Evolutionary conservation across 257 asterid genomes (phyloP), one percentile per base, ranked within the genome.

Genomic region (Nicotiana undulata): DNA sequence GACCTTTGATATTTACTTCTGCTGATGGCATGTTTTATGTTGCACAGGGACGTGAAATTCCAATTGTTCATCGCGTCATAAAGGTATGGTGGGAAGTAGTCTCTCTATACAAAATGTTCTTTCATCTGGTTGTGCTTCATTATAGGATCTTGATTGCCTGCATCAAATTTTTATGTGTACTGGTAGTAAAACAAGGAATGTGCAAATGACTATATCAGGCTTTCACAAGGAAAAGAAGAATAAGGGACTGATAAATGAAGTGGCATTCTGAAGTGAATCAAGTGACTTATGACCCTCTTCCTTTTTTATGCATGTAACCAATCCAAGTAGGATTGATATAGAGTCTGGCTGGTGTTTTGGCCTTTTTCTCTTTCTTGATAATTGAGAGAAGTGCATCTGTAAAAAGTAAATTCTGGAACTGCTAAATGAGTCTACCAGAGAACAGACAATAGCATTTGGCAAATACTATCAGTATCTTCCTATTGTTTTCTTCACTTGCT

Each of bases 41-140:
- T 82, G 84, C 40, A 75, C 90, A 96, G 99, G 98, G 98, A 16
- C 98, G 99, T 58, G 98, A 96, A 89, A 96, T 96, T 92, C 99
- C 99, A 55, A 96, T 96, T 29, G 99, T 96, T 76, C 99, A 96
- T 85, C 90, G 99, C 86, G 99, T 94, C 72, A 96, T 96, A 85
- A 96, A 94, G 98, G 99, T 91, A 84, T 75, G 81, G 18, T 63
- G 63, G 24, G 78, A 63, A 60, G 46, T 64, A 15, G 26, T 11
- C 75, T 46, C 64, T 49, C 61, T 44, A 7, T 49, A 46, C 76
- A 31, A 49, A 32, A 63, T 44, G 5, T 79, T 29, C 65, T 79
- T 28, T 37, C 60, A 52, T 51, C 20, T 55, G 51, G 52, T 17
- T 63, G 18, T 55, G 26, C 76, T 49, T 80, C 56, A 81, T 76